Evolutionary conservation across 2,329 filamentous ascomycete species (phyloP).

Genomic region (Aspergillus terreus): DNA sequence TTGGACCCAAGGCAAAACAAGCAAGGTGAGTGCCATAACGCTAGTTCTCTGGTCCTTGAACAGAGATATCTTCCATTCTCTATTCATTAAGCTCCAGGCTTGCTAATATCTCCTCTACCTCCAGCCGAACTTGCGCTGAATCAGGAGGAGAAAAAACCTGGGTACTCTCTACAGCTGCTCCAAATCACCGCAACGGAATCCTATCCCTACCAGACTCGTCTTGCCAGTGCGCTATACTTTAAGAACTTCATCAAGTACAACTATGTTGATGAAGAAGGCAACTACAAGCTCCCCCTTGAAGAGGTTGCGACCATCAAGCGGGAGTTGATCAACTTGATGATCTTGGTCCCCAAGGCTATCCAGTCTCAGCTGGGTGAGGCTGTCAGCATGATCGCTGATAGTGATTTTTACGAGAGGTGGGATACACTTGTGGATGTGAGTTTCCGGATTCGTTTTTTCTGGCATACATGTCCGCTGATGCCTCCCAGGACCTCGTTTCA

Average conservation of each 20-base stretch:
- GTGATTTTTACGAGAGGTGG: conserved; percentile 95
- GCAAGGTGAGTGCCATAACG: conserved; percentile 63
- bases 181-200: conserved; percentile 79
- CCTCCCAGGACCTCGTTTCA: conserved; percentile 72
- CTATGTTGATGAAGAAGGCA: conserved; percentile 94
- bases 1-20: conserved; percentile 83
- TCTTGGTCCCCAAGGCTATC: conserved; percentile 78
- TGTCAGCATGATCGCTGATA: conserved; percentile 95
- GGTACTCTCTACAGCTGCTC: conserved; percentile 83
- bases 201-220: conserved; percentile 71
- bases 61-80: too few species aligned
- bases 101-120: conserved; percentile 9
- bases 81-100: too few species aligned
- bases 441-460: background rate
- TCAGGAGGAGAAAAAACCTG: conserved; percentile 73
- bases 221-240: conserved; percentile 89
- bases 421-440: conserved; percentile 83
- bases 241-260: conserved; percentile 96
- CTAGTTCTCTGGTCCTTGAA: conserved; percentile 6
- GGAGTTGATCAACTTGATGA: conserved; percentile 95
- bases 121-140: conserved; percentile 78
- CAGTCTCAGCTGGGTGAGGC: conserved; percentile 94
- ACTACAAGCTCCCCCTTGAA: conserved; percentile 77
- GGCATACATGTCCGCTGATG: conserved; percentile 8
- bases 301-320: conserved; percentile 91